Conservation (phyloP, 129 eudicot species). For the Apium graveolens region DNA sequence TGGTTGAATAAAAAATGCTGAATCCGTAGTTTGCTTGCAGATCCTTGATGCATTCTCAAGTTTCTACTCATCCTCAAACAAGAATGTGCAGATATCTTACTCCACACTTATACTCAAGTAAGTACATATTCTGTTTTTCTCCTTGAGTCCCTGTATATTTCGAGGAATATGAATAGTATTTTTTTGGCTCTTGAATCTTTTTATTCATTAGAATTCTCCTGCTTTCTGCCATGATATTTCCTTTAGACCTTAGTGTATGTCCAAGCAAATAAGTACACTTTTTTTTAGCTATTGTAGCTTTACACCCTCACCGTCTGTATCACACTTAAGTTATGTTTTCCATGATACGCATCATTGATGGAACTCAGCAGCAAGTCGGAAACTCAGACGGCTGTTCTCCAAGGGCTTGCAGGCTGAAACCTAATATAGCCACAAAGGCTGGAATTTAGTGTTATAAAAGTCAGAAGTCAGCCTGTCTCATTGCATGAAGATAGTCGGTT, state of each 20-base stretch:
- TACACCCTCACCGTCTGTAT: background rate
- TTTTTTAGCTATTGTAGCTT: background rate
- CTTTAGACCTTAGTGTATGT: no score
- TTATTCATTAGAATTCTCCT: background rate
- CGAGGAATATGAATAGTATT: background rate
- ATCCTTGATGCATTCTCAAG: constrained; percentile 83
- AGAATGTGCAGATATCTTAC: constrained; percentile 80
- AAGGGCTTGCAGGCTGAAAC: background rate
- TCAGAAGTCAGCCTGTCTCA: background rate
- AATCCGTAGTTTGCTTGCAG: constrained; percentile 38
- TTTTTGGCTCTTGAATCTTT: constrained; percentile 3
- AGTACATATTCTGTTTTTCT: constrained; percentile 23
- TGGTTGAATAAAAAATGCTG: background rate
- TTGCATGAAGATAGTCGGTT: background rate
- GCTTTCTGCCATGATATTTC: background rate
- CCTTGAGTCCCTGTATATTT: background rate
- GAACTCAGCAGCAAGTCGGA: background rate
- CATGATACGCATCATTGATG: background rate
- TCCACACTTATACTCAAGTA: constrained; percentile 91
- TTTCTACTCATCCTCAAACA: constrained; percentile 65
- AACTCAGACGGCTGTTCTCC: background rate
- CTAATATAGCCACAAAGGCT: background rate
- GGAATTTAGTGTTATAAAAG: background rate
- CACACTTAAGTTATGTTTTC: background rate
- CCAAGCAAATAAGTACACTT: background rate